These are phyloP conservation scores for Thyridium curvatum DNA, from an alignment of 2,329 filamentous ascomycete species.

Conservation along the genomic window DNA sequence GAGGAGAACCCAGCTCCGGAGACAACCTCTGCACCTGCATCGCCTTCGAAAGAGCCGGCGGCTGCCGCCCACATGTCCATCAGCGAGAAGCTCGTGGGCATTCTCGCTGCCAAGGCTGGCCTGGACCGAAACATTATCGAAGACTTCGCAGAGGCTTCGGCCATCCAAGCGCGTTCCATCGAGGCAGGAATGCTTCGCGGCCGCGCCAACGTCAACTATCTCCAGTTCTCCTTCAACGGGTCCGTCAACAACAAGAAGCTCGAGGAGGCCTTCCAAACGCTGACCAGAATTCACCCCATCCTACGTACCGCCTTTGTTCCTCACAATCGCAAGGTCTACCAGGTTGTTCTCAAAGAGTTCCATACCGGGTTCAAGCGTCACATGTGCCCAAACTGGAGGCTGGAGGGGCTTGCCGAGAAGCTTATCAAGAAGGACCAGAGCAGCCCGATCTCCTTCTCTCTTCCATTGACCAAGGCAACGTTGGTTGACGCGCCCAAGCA, in stretches of 20 bases:
- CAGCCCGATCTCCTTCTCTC: conserved; percentile 29
- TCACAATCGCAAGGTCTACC: conserved; percentile 38
- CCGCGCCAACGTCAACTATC: conserved; percentile 38
- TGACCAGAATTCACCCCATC: conserved; percentile 40
- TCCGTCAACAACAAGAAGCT: conserved; percentile 33
- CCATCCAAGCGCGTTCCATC: conserved; percentile 39
- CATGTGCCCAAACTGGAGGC: conserved; percentile 31
- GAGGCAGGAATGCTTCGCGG: conserved; percentile 39
- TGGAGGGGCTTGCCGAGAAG: conserved; percentile 31
- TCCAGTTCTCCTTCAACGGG: conserved; percentile 41
- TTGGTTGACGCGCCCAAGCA: conserved; percentile 42
- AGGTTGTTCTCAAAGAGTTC: conserved; percentile 37
- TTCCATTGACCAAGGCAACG: conserved; percentile 42
- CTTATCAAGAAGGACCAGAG: conserved; percentile 35
- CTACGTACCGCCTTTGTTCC: conserved; percentile 48
- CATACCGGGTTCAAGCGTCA: conserved; percentile 32
- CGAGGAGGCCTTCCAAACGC: conserved; percentile 36
- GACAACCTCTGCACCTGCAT: background rate
- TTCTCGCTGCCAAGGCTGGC: conserved; percentile 35
- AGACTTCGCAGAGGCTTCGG: conserved; percentile 41
- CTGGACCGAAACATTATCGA: conserved; percentile 34
- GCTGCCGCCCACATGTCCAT: background rate
- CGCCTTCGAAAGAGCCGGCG: background rate
- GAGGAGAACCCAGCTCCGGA: conserved; percentile 10
- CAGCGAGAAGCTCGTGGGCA: conserved; percentile 21